Percentiles rank a stretch among this genome's conserved stretches.
Evolutionary conservation across 2,329 filamentous ascomycete species (phyloP).

Genomic region (Colletotrichum sp.): DNA sequence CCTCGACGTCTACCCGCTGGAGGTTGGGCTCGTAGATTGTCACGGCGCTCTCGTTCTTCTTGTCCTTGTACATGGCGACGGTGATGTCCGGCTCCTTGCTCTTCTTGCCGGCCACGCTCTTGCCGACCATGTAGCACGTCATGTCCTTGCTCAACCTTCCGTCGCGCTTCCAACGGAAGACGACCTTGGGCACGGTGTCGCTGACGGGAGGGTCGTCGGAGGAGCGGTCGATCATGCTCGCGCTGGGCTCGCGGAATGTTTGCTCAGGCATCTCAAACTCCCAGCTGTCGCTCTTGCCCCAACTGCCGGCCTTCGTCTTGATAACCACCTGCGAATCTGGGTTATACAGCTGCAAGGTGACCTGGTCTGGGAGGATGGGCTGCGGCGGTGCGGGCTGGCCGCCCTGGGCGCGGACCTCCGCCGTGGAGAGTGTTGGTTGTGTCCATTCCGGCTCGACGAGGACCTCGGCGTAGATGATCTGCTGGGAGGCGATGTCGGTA

Average conservation of each 20-base stretch:
- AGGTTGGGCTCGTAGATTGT: slow-evolving; percentile 95
- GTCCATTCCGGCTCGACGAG: slow-evolving; percentile 85
- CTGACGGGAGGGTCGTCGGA: slow-evolving; percentile 44
- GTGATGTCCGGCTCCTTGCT: slow-evolving; percentile 95
- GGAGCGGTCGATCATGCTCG: slow-evolving; percentile 78
- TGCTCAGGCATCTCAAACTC: slow-evolving; percentile 91
- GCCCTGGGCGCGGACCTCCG: slow-evolving; percentile 75
- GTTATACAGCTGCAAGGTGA: slow-evolving; percentile 90
- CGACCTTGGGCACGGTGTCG: slow-evolving; percentile 72
- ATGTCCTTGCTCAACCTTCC: slow-evolving; percentile 86
- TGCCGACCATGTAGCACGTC: slow-evolving; percentile 86
- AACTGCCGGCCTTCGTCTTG: slow-evolving; percentile 74
- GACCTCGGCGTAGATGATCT: slow-evolving; percentile 87
- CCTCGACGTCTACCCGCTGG: slow-evolving; percentile 88
- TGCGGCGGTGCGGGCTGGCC: slow-evolving; percentile 66
- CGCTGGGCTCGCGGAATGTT: slow-evolving; percentile 81
- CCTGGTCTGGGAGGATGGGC: slow-evolving; percentile 77
- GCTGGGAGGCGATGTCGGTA: slow-evolving; percentile 80
- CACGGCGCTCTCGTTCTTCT: slow-evolving; percentile 67
- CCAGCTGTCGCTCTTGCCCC: slow-evolving; percentile 83
- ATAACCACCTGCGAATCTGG: slow-evolving; percentile 84
- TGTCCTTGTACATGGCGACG: slow-evolving; percentile 81
- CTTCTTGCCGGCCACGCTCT: slow-evolving; percentile 74
- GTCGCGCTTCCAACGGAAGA: slow-evolving; percentile 90
- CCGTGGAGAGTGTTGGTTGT: slow-evolving; percentile 79